phyloP scores from a whole-genome alignment of 192 early-diverging fungal species.

The Umbelopsis isabellina region DNA sequence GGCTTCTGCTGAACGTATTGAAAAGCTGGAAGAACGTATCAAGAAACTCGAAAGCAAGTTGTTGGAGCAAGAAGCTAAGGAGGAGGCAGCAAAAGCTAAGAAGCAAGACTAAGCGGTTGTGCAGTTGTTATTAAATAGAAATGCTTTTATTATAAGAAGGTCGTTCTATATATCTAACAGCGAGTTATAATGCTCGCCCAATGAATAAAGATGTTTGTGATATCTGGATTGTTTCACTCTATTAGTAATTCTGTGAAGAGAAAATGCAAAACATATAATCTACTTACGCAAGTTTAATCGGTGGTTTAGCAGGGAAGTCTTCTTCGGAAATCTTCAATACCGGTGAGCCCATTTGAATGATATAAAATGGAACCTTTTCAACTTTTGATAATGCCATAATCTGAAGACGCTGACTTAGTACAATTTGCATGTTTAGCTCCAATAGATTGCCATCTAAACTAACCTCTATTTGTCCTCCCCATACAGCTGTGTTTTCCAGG shows the following conservation, averaged over 20 bases:
- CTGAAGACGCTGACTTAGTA: conserved; percentile 38
- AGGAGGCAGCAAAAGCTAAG: conserved; percentile 16
- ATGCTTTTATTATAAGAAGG: background rate
- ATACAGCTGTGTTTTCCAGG: conserved; percentile 79
- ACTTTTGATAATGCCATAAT: conserved; percentile 79
- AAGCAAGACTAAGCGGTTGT: conserved; percentile 6
- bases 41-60: conserved; percentile 30
- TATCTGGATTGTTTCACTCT: conserved; percentile 51
- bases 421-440: too few relatives aligned
- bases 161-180: conserved; percentile 45
- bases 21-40: conserved; percentile 34
- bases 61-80: background rate
- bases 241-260: background rate
- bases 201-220: conserved; percentile 88
- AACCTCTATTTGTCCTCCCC: conserved; percentile 96
- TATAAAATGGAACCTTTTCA: conserved; percentile 75
- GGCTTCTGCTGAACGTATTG: conserved; percentile 24
- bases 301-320: conserved; percentile 52
- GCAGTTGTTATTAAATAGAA: background rate
- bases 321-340: conserved; percentile 84
- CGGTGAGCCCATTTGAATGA: conserved; percentile 85
- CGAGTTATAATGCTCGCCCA: conserved; percentile 98
- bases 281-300: conserved; percentile 77
- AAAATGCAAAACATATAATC: background rate
- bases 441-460: background rate